phyloP scores from a whole-genome alignment of 2,329 filamentous ascomycete species.

The Claviceps sp. region DNA sequence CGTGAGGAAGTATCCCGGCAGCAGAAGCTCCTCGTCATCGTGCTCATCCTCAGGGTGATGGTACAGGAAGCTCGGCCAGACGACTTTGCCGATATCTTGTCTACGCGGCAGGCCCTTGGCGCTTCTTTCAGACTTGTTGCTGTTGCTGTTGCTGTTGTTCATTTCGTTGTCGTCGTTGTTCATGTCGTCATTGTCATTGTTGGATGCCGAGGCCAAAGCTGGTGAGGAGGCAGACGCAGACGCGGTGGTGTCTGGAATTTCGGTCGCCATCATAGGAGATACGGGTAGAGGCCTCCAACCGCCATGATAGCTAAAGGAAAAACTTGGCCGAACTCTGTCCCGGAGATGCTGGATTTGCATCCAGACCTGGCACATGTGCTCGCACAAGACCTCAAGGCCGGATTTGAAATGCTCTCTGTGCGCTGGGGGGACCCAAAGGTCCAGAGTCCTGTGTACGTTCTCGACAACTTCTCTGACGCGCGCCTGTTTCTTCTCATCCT shows the following conservation, averaged over 20 bases:
- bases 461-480: background rate
- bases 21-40: background rate
- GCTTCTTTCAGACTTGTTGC: background rate
- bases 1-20: background rate
- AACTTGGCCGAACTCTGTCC: background rate
- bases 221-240: background rate
- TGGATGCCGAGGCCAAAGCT: background rate
- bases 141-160: background rate
- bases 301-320: background rate
- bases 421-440: background rate
- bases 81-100: background rate
- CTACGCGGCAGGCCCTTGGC: background rate
- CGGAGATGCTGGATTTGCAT: background rate
- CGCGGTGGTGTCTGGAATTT: background rate
- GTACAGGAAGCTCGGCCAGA: background rate
- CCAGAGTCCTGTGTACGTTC: background rate
- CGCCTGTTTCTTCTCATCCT: background rate
- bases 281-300: background rate
- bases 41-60: background rate
- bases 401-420: background rate
- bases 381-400: background rate
- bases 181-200: background rate
- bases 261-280: background rate
- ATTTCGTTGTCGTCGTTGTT: background rate
- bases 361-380: background rate